Base-by-base conservation (phyloP, 1,284 basidiomycete genomes). In the Ceratobasidium sp. region DNA sequence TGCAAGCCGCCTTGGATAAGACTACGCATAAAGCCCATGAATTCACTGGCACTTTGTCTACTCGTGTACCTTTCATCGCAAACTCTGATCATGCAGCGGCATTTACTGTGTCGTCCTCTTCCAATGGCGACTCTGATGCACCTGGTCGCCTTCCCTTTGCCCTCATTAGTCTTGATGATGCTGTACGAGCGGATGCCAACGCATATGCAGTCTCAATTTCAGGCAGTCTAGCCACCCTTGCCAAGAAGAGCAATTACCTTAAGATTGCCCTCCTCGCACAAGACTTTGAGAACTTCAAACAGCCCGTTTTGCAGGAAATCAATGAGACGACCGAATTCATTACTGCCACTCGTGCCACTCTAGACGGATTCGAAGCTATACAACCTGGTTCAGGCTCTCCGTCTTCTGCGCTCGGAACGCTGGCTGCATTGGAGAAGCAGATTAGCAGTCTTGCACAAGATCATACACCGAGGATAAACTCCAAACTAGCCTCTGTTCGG, bases 141-240 rank as follows among this genome's bases (percentile, higher is more conserved):
- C n/a, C 69, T 63, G 69, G 69, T 35, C 60, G 68, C 15, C 56
- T 79, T 2, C 88, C 90, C 0, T 88, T 94, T 79, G 91, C 93
- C 74, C 85, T 90, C 17, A 81, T 84, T 8, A 83, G 83, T n/a
- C 83, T 94, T 23, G 93, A 96, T 80, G 87, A 88, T 61, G 85
- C 85, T 45, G 91, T 95, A 39, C 91, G 94, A 3, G 83, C 86
- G 15, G 90, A 94, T 80, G 89, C 88, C 31, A 96, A 96, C 81
- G 85, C 87, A 6, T 90, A 90, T 79, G 86, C 89, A 33, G 88
- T 93, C 81, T 86, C 86, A 64, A 86, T 95, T 20, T 86, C 86
- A 6, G 89, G 90, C 15, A 86, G 86, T 31, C 77, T 90, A 31
- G 88, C 89, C 76, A 82, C 23, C 20, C 58, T 73, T 20, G 39